A percentile compares a stretch with the other conserved stretches of the same genome.
phyloP scores from a whole-genome alignment of 805 yeast genomes.

The Lipomyces oligophaga region DNA sequence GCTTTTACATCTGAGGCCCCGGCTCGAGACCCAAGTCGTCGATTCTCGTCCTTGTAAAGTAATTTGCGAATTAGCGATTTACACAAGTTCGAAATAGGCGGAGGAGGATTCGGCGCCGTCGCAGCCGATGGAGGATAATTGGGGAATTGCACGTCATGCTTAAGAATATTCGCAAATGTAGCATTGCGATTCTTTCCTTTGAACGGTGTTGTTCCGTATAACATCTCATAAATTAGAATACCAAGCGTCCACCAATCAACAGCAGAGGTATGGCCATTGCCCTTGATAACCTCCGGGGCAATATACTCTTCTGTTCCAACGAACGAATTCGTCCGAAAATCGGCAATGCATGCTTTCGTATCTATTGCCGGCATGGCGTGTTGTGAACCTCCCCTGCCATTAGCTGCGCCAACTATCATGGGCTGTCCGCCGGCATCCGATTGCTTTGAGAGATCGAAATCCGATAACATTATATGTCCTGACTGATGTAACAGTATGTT shows the following conservation, averaged over 20 bases:
- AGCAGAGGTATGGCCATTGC: slow-evolving; percentile 95
- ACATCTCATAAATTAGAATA: slow-evolving; percentile 86
- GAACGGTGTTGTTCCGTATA: slow-evolving; percentile 93
- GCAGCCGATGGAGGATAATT: slow-evolving; percentile 20
- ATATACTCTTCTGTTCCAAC: slow-evolving; percentile 99
- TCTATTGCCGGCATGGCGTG: slow-evolving; percentile 63
- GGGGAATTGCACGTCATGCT: slow-evolving; percentile 75
- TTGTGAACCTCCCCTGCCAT: slow-evolving; percentile 37
- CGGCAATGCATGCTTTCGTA: slow-evolving; percentile 92
- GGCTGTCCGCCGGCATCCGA: slow-evolving; percentile 75
- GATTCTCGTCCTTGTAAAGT: slow-evolving; percentile 80
- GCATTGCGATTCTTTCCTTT: slow-evolving; percentile 85
- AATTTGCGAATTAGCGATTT: slow-evolving; percentile 75
- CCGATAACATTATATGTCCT: slow-evolving; percentile 97
- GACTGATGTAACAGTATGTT: slow-evolving; percentile 90
- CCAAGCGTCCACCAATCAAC: slow-evolving; percentile 99
- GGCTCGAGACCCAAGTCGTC: slow-evolving; percentile 82
- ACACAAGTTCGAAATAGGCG: slow-evolving; percentile 67
- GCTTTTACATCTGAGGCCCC: slow-evolving; percentile 94
- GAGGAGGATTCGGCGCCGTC: slow-evolving; percentile 32
- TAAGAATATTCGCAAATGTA: slow-evolving; percentile 83
- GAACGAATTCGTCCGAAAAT: slow-evolving; percentile 94
- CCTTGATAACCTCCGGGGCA: slow-evolving; percentile 97
- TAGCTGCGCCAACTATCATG: slow-evolving; percentile 46
- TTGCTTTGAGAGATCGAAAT: slow-evolving; percentile 92